Conservation (phyloP, 352 stramenopile species). For the Blastocystis sp. region DNA sequence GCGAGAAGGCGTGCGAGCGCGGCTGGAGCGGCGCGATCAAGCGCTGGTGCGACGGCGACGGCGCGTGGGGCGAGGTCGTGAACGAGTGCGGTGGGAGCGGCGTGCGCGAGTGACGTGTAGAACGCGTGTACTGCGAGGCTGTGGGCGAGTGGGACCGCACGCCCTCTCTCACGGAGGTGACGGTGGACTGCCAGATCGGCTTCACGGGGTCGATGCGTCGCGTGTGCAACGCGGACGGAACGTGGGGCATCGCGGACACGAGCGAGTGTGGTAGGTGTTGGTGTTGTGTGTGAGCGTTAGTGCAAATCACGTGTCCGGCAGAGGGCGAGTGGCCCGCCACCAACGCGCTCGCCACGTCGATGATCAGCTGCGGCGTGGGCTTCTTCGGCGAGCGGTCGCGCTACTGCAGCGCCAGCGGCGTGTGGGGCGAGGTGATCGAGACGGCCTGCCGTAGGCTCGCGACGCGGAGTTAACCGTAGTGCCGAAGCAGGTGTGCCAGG, state of each 20-base stretch:
- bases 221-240: slow-evolving; percentile 44
- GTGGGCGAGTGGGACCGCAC: slow-evolving; percentile 1
- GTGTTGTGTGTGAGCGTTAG: background rate
- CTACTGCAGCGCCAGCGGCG: slow-evolving; percentile 39
- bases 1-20: background rate
- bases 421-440: slow-evolving; percentile 36
- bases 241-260: slow-evolving; percentile 19
- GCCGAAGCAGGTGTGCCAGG: background rate
- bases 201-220: slow-evolving; percentile 57
- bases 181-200: slow-evolving; percentile 14
- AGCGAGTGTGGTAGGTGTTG: slow-evolving; percentile 13
- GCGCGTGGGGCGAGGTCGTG: slow-evolving; percentile 23
- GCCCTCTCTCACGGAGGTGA: slow-evolving; percentile 39
- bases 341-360: background rate
- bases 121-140: slow-evolving; percentile 24
- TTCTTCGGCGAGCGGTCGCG: slow-evolving; percentile 7
- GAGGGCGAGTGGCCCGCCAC: slow-evolving; percentile 4
- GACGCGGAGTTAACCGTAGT: background rate
- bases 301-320: background rate
- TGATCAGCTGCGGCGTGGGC: background rate
- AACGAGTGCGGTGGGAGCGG: slow-evolving; percentile 46
- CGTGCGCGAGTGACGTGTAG: background rate
- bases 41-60: slow-evolving; percentile 46
- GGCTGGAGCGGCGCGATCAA: slow-evolving; percentile 1
- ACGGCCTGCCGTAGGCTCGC: slow-evolving; percentile 18